phyloP scores from a whole-genome alignment of 1,139 yeast genomes.

The Candida tropicalis region DNA sequence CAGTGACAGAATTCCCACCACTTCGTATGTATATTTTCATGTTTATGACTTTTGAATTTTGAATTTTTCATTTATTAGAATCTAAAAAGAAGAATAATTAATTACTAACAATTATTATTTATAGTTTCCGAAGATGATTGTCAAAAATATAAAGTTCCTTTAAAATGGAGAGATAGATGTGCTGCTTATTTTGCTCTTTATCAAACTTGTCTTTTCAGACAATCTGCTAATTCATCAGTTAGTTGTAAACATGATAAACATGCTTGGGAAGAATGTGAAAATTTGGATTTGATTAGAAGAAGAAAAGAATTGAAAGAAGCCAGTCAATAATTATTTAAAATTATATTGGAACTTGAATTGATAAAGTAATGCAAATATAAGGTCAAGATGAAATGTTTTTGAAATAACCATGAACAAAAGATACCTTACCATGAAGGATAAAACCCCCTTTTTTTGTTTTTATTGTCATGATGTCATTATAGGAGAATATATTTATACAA shows the following conservation, averaged over 20 bases:
- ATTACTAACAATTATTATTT: constrained; percentile 2
- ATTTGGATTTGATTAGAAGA: constrained; percentile 80
- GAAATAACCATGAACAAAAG: no score
- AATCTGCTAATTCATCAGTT: constrained; percentile 47
- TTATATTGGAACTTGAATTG: background rate
- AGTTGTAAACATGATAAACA: constrained; percentile 82
- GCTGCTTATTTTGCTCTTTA: constrained; percentile 70
- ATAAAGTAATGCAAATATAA: no score
- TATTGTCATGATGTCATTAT: background rate
- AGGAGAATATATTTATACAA: background rate
- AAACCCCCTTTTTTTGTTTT: no score
- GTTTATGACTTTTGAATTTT: background rate
- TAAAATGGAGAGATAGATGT: constrained; percentile 85
- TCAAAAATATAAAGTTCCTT: constrained; percentile 78
- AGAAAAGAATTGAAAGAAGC: constrained; percentile 66
- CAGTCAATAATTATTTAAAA: background rate
- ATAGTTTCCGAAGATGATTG: constrained; percentile 81
- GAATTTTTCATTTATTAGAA: background rate
- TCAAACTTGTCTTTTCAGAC: constrained; percentile 51
- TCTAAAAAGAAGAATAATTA: constrained; percentile 30
- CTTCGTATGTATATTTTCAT: constrained; percentile 42
- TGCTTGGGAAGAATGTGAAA: constrained; percentile 84
- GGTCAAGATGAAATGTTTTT: no score
- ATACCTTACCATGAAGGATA: no score
- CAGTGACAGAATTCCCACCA: constrained; percentile 54